These are phyloP conservation scores for Zangia roseola DNA, from an alignment of 768 basidiomycete genomes.

Conservation along the genomic window DNA sequence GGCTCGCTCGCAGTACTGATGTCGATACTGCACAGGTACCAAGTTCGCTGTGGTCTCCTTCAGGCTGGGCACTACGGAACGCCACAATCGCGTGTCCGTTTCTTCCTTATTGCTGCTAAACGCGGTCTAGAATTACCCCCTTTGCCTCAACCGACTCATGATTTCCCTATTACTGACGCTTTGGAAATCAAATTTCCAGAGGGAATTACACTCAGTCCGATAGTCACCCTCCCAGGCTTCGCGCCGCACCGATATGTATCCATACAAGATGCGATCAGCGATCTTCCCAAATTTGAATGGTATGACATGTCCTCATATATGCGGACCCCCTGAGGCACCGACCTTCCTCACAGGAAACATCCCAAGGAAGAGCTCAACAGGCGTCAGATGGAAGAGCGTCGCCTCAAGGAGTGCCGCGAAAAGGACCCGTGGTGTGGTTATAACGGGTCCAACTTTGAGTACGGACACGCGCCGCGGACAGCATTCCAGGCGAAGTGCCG, in stretches of 20 bases:
- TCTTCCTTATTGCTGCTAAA: slow-evolving; percentile 48
- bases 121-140: slow-evolving; percentile 36
- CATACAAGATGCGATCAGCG: slow-evolving; percentile 71
- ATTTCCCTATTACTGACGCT: slow-evolving; percentile 37
- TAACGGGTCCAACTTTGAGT: slow-evolving; percentile 23
- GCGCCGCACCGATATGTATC: slow-evolving; percentile 59
- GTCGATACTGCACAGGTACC: slow-evolving; percentile 35
- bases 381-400: slow-evolving; percentile 16
- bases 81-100: slow-evolving; percentile 45
- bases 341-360: slow-evolving; percentile 20
- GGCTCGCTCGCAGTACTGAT: not conserved
- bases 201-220: slow-evolving; percentile 38
- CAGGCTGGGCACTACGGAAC: slow-evolving; percentile 50
- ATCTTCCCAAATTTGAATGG: slow-evolving; percentile 77
- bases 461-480: slow-evolving; percentile 37
- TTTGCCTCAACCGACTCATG: slow-evolving; percentile 44
- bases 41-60: slow-evolving; percentile 41
- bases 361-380: slow-evolving; percentile 9
- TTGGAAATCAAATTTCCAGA: slow-evolving; percentile 55
- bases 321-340: not conserved
- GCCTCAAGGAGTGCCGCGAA: slow-evolving; percentile 39
- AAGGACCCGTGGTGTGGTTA: slow-evolving; percentile 35
- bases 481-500: slow-evolving; percentile 50
- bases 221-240: slow-evolving; percentile 46
- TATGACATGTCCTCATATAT: slow-evolving; percentile 26